A percentile compares a stretch with the other conserved stretches of the same genome.
Evolutionary conservation across 257 asterid genomes (phyloP).

Genomic region (Przewalskia tangutica): DNA sequence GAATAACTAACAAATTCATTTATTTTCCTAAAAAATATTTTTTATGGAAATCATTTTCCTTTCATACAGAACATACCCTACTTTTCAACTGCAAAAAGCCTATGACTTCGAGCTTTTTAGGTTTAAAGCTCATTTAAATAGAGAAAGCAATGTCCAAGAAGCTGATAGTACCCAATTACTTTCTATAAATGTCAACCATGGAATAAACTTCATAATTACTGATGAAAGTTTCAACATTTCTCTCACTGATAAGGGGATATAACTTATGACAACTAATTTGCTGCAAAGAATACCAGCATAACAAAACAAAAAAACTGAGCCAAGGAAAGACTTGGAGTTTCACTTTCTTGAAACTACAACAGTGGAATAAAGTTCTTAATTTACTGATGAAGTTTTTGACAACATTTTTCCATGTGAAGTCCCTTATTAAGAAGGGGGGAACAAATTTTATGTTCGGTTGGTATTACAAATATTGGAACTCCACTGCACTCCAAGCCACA

Average conservation of each 20-base stretch:
- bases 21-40: too few species aligned
- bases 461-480: conserved; percentile 26
- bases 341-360: not conserved
- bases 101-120: too few species aligned
- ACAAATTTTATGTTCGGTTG: conserved; percentile 18
- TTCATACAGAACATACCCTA: too few species aligned
- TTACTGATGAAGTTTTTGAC: not conserved
- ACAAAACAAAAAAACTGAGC: not conserved
- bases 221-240: not conserved
- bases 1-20: too few species aligned
- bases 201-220: not conserved
- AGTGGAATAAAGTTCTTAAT: not conserved
- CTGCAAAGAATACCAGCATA: not conserved
- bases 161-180: not conserved
- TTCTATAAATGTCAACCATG: not conserved
- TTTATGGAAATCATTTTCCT: too few species aligned
- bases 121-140: too few species aligned
- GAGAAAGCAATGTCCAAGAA: too few species aligned
- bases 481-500: conserved; percentile 19
- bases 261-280: not conserved
- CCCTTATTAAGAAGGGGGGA: conserved; percentile 36
- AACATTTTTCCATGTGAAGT: conserved; percentile 22
- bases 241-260: not conserved
- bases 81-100: too few species aligned
- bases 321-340: not conserved